Base-by-base conservation (phyloP, 2,329 filamentous ascomycete genomes). In the Microdochium nivale region DNA sequence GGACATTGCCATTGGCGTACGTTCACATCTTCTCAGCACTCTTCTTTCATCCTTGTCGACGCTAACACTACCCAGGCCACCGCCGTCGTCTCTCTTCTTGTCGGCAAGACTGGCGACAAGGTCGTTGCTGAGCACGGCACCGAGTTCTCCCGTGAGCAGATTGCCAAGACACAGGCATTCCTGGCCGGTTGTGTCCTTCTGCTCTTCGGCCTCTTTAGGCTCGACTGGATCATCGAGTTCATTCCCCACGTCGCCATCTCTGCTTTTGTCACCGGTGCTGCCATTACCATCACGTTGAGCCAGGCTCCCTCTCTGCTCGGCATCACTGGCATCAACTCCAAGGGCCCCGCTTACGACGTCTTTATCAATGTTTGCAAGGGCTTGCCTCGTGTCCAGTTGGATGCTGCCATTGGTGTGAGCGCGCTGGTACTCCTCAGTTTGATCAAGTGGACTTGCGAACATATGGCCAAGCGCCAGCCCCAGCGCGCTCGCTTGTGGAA, bases 1-100 rank as follows among this genome's bases (percentile, higher is more conserved):
- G 62, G 88, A 92, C 65, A 90, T 92, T 63, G 89, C 87, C 10
- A 90, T 91, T 53, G 87, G 87, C 25, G 73, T 75, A 65, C 37
- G 71, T 58, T 25, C 3, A 2, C 37, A 5, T 8, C n/a, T 2
- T 3, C 0, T 8, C 11, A 10, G 24, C 2, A 2, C 3, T 23
- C 1, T n/a, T 13, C 19, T 5, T 16, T 16, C 16, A 1, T 1
- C 23, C 32, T 10, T 14, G 1, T 1, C 11, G 24, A 1, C 4
- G 23, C 51, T 57, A 48, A 64, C 53, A 51, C n/a, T 5, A 24
- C 3, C 21, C 19, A 49, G 2, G 50, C 76, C 33, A 76, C 75
- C 3, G 75, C 76, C 14, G 71, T 78, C 35, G 75, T 75, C 50
- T 78, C 76, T 7, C 70, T 75, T 23, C 70, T 78, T 5, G 73